Evolutionary conservation across 2,329 filamentous ascomycete genomes (phyloP), one percentile per base, ranked within the genome.

Genomic region (Geoglossum cookeanum): DNA sequence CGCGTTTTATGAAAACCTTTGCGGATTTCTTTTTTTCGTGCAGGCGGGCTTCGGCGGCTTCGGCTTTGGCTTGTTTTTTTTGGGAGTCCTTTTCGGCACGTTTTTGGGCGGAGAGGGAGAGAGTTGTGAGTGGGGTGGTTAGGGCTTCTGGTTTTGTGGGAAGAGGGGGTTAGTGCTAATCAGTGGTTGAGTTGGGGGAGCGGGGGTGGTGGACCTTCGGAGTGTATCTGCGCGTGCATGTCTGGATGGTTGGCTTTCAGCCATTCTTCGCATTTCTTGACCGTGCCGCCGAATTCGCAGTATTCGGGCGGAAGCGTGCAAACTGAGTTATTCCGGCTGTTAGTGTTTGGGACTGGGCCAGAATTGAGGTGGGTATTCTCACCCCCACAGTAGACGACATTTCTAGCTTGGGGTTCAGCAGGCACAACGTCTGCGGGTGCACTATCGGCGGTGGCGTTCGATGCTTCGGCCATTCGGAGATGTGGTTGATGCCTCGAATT

Each of bases 221-320:
- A 95, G 78, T 94, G 96, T 70, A 98, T 78, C 65, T 75, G 75
- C 60, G 79, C 71, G 71, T 94, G 94, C 69, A 96, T 74, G 52
- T 78, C 75, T 2, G 82, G 79, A 64, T 95, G 78, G 62, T 81
- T 78, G 62, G 83, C 79, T 66, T 87, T 75, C 22, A 98, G 81
- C 92, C 92, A 98, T 70, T 97, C 90, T 71, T 91, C 85, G 74
- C 92, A 98, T 74, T 96, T 98, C 73, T 89, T 95, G 29, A 85
- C 84, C 44, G 90, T 97, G 62, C 90, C 91, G 67, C 92, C 92
- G 71, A 96, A 97, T 74, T 98, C 92, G 76, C 92, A 98, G 74
- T 96, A 98, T 58, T 84, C 81, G 64, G 80, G 79, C 60, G 81
- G 81, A 61, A 84, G 70, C 61, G 75, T 76, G 72, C 81, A 84